phyloP scores from a whole-genome alignment of 768 basidiomycete species.

The Rossbeevera mucosa region DNA sequence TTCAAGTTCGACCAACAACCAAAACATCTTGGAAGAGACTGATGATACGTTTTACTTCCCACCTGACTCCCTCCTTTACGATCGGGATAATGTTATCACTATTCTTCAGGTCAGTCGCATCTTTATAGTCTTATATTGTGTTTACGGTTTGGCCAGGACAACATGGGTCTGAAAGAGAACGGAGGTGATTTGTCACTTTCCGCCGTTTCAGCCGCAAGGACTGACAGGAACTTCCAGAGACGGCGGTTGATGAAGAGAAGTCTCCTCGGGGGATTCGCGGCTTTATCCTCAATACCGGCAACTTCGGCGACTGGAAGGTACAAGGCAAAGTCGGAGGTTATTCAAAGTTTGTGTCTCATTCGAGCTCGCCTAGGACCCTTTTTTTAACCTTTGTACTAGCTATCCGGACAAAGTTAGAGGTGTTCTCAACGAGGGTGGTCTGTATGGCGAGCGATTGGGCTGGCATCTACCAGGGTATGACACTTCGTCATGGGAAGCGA shows the following conservation, averaged over 20 bases:
- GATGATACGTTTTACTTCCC: constrained; percentile 67
- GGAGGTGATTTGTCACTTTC: constrained; percentile 32
- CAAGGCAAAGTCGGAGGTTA: constrained; percentile 78
- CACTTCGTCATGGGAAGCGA: constrained; percentile 52
- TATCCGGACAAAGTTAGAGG: constrained; percentile 71
- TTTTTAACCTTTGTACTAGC: constrained; percentile 33
- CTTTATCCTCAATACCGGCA: constrained; percentile 61
- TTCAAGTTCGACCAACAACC: constrained; percentile 58
- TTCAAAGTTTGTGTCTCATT: constrained; percentile 40
- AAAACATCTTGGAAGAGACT: constrained; percentile 56
- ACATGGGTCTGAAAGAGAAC: constrained; percentile 73
- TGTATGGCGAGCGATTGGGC: constrained; percentile 64
- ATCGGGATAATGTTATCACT: constrained; percentile 70
- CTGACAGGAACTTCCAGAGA: constrained; percentile 17
- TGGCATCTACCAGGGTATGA: constrained; percentile 76
- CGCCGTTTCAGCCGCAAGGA: not conserved
- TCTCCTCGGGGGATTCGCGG: constrained; percentile 77
- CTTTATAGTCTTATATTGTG: not conserved
- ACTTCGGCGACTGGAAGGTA: constrained; percentile 62
- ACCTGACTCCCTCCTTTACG: constrained; percentile 42
- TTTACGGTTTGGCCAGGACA: constrained; percentile 46
- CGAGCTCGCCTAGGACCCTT: not conserved
- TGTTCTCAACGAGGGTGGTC: constrained; percentile 67
- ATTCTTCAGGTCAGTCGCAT: constrained; percentile 56
- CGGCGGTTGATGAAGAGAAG: constrained; percentile 53